Percentiles rank a stretch among this genome's conserved stretches.
Conservation (phyloP, 73 alveolate genomes). For the Paraurostyla sp. region DNA sequence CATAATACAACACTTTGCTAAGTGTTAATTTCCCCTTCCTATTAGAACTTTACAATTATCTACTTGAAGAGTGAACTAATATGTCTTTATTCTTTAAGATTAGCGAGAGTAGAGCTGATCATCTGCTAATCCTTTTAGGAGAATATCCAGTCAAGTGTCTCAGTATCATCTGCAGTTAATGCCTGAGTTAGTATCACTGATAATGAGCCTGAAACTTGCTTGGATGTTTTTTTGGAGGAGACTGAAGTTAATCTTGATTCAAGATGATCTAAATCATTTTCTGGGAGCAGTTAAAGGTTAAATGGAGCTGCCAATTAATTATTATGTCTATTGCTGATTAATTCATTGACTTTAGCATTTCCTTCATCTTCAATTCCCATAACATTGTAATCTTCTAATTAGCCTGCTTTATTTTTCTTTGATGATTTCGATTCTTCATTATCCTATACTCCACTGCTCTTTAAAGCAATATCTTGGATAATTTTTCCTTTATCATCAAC, state of each 20-base stretch:
- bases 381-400: slow-evolving; percentile 6
- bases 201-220: not conserved
- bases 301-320: not conserved
- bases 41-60: not conserved
- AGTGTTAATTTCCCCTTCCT: not conserved
- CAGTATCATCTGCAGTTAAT: slow-evolving; percentile 49
- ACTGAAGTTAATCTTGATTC: slow-evolving; percentile 40
- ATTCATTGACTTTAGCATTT: slow-evolving; percentile 16
- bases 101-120: not conserved
- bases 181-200: slow-evolving; percentile 30
- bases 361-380: slow-evolving; percentile 48
- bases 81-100: slow-evolving; percentile 4
- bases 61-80: slow-evolving; percentile 18
- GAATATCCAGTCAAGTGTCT: slow-evolving; percentile 41
- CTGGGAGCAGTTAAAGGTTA: not conserved
- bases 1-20: not conserved
- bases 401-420: not conserved
- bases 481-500: slow-evolving; percentile 10
- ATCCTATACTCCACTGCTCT: not conserved
- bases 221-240: not conserved
- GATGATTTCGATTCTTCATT: too few species aligned
- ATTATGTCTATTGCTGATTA: not conserved
- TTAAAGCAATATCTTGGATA: not conserved
- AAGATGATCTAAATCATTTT: not conserved
- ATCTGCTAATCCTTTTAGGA: not conserved